These are phyloP conservation scores for Atkinsonella hypoxylon DNA, from an alignment of 2,329 filamentous ascomycete genomes.

Conservation along the genomic window DNA sequence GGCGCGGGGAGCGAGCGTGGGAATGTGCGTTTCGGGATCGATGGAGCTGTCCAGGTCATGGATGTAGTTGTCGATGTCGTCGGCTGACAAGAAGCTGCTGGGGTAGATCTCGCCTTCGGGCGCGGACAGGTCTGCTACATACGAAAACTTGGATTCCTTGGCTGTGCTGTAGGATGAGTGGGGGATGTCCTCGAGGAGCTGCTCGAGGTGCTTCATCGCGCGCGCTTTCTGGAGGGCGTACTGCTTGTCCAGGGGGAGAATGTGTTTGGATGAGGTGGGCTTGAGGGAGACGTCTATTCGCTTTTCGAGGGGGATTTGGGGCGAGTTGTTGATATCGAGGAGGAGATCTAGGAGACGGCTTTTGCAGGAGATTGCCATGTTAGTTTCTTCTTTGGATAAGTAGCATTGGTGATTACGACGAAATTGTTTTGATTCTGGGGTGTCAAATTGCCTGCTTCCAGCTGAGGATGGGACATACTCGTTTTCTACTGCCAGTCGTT, in stretches of 20 bases:
- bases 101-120: constrained; percentile 43
- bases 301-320: constrained; percentile 62
- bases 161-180: constrained; percentile 41
- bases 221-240: constrained; percentile 27
- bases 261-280: constrained; percentile 25
- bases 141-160: constrained; percentile 50
- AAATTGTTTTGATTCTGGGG: background rate
- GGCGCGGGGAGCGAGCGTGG: constrained; percentile 40
- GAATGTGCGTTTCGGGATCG: constrained; percentile 30
- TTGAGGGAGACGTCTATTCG: constrained; percentile 58
- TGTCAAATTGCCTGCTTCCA: background rate
- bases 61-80: constrained; percentile 65
- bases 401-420: background rate
- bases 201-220: constrained; percentile 35
- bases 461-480: constrained; percentile 49
- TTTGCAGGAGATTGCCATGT: constrained; percentile 6
- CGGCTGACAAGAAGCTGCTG: constrained; percentile 53
- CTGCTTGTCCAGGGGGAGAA: constrained; percentile 20
- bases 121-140: constrained; percentile 36
- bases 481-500: constrained; percentile 78
- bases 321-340: constrained; percentile 75
- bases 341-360: constrained; percentile 84
- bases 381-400: background rate
- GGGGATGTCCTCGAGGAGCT: constrained; percentile 40
- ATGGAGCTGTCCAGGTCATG: constrained; percentile 46